Evolutionary conservation across 2,329 filamentous ascomycete species (phyloP).

Genomic region (Colletotrichum tabaci): DNA sequence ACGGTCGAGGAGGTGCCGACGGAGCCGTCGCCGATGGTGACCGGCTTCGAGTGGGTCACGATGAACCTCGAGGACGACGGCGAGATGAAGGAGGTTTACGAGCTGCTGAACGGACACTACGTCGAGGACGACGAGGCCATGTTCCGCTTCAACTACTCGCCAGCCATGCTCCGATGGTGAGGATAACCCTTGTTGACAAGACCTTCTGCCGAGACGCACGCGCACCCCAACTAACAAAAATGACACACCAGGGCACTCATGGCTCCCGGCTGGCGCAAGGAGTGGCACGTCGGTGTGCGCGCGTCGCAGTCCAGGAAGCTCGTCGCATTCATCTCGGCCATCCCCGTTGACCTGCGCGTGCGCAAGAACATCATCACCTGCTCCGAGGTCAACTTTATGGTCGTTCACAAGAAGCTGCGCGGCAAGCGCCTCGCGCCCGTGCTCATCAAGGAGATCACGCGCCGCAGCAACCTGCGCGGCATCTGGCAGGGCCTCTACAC

Average conservation of each 20-base stretch:
- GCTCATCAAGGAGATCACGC: constrained; percentile 97
- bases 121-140: constrained; percentile 98
- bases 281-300: constrained; percentile 96
- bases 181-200: constrained; percentile 45
- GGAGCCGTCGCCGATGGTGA: constrained; percentile 80
- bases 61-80: constrained; percentile 86
- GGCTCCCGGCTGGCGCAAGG: constrained; percentile 91
- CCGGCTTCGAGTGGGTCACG: constrained; percentile 94
- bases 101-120: constrained; percentile 92
- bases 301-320: constrained; percentile 87
- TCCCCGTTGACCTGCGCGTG: constrained; percentile 87
- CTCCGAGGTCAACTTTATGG: constrained; percentile 98
- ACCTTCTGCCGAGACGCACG: too few relatives aligned
- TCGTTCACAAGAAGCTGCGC: constrained; percentile 97
- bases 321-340: constrained; percentile 95
- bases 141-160: constrained; percentile 97
- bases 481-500: constrained; percentile 98
- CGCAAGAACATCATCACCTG: constrained; percentile 82
- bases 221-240: constrained; percentile 11
- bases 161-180: constrained; percentile 90
- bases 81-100: constrained; percentile 91
- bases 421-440: constrained; percentile 93
- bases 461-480: constrained; percentile 87
- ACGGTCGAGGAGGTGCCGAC: constrained; percentile 84
- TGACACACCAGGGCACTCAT: constrained; percentile 81